phyloP scores from a whole-genome alignment of 2,329 filamentous ascomycete genomes.

The Alternaria arbusti region DNA sequence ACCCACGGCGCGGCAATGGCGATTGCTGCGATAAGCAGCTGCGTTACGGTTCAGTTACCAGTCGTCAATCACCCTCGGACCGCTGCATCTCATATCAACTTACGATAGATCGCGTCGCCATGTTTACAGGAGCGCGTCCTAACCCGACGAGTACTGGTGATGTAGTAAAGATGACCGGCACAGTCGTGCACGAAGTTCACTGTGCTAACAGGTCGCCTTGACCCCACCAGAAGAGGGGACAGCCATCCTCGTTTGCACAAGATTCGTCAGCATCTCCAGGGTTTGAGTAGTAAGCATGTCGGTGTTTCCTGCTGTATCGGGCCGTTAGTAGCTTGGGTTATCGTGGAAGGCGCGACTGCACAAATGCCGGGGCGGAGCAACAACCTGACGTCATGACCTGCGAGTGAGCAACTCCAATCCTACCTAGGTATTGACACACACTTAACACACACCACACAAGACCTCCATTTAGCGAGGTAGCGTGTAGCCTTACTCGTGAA shows the following conservation, averaged over 20 bases:
- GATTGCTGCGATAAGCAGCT: slow-evolving; percentile 19
- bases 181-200: not conserved
- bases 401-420: not conserved
- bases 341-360: not conserved
- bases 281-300: not conserved
- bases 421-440: not conserved
- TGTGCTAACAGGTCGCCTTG: not conserved
- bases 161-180: not conserved
- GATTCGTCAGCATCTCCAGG: not conserved
- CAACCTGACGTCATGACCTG: not conserved
- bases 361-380: not conserved
- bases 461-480: not conserved
- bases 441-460: not conserved
- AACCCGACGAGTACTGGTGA: not conserved
- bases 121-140: not conserved
- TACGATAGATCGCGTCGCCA: slow-evolving; percentile 7
- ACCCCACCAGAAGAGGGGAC: not conserved
- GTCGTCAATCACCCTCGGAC: not conserved
- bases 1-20: slow-evolving; percentile 29
- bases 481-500: not conserved
- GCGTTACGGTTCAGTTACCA: not conserved
- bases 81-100: not conserved
- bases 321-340: not conserved
- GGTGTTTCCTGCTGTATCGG: not conserved
- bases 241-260: not conserved